Evolutionary conservation across 2,329 filamentous ascomycete species (phyloP), one percentile per base, ranked within the genome.

Genomic region (Penicillium rolfsii): DNA sequence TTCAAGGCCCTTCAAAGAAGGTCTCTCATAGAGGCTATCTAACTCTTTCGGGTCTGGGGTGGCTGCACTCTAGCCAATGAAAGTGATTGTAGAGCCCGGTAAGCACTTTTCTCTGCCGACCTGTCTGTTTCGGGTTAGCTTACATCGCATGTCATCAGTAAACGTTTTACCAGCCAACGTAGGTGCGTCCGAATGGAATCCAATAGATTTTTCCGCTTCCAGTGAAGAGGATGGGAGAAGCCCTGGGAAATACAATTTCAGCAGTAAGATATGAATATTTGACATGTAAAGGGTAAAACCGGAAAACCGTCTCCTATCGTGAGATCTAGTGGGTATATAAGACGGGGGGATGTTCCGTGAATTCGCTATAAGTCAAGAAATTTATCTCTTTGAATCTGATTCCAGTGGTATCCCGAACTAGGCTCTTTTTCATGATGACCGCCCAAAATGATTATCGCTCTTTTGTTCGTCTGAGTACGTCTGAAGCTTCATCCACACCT

Each of bases 41-140:
- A 48, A 48, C 45, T 48, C 7, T 7, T 48, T 48, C 30, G 30
- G 45, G 45, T 11, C 45, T 30, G 24, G 14, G 16, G 1, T 4
- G 11, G 16, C 14, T 16, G 30, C 14, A n/a, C 5, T 12, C 6
- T 9, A 16, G 16, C 45, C 45, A 48, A 48, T 48, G 5, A 9
- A 48, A 8, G 24, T 6, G 26, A 22, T 5, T 22, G 38, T 22
- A 43, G n/a, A 45, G n/a, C 38, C 38, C 35, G 28, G 6, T 12
- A 5, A 22, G 9, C 22, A 36, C 11, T 50, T 61, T 61, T 53
- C 59, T 61, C 59, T 40, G 12, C 38, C 36, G 38, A 58, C 49
- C 59, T 61, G 50, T 54, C 55, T 54, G 19, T 43, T 58, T 35
- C 16, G n/a, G 26, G 38, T 53, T 58, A 58, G 56, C 49, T 11